Conservation (phyloP, 495 filamentous ascomycete genomes). For the Chaetomium tenue region DNA sequence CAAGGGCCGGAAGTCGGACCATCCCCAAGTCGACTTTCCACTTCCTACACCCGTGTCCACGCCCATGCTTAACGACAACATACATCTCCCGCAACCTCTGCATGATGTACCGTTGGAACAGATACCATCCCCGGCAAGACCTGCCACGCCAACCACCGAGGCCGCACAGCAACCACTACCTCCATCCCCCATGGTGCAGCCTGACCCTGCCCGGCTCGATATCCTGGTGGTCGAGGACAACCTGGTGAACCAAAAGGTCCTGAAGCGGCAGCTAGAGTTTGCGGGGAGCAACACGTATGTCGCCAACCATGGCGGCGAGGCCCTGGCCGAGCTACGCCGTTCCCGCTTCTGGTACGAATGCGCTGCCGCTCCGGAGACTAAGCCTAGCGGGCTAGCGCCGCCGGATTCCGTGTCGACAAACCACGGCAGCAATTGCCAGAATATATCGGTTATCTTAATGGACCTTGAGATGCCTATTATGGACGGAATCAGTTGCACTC, state of each 20-base stretch:
- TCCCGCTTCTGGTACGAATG: constrained; percentile 48
- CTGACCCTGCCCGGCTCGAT: constrained; percentile 28
- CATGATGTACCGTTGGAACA: too few relatives aligned
- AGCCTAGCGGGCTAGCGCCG: neutral
- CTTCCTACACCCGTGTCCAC: neutral
- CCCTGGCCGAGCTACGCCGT: constrained; percentile 52
- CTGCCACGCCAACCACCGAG: neutral
- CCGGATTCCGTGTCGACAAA: constrained; percentile 23
- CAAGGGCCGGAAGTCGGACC: constrained; percentile 42
- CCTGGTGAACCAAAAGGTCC: constrained; percentile 71
- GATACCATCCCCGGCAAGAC: neutral
- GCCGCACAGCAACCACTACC: neutral
- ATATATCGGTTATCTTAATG: constrained; percentile 71
- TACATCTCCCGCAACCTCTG: neutral
- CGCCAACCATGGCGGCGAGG: constrained; percentile 79
- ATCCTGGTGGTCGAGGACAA: constrained; percentile 83
- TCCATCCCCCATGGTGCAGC: neutral
- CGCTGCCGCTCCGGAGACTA: constrained; percentile 18
- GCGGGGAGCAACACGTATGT: constrained; percentile 66
- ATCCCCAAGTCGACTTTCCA: constrained; percentile 11
- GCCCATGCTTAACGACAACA: constrained; percentile 1
- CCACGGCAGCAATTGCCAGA: constrained; percentile 31
- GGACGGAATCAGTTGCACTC: constrained; percentile 75
- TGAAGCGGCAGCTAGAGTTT: constrained; percentile 68
- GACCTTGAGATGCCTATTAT: constrained; percentile 88